phyloP scores from a whole-genome alignment of 75 land plant species.

The Pinus taeda region DNA sequence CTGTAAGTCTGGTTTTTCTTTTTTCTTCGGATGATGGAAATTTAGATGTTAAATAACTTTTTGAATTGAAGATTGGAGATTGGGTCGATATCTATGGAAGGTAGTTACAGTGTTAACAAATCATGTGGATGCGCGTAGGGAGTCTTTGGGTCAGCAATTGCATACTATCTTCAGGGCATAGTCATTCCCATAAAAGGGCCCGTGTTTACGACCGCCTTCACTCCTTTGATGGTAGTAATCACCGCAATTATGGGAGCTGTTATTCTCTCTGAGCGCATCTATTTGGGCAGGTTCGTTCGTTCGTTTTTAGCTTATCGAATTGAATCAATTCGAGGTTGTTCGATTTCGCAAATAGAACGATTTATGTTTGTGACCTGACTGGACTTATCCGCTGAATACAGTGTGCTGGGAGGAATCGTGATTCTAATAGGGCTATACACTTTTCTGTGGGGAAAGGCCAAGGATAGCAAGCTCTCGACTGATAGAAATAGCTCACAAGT shows the following conservation, averaged over 20 bases:
- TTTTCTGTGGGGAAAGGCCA: too few relatives aligned
- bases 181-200: conserved; percentile 56
- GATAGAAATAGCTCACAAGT: too few relatives aligned
- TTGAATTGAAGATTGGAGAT: too few relatives aligned
- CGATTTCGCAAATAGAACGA: too few relatives aligned
- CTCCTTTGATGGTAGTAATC: conserved; percentile 63
- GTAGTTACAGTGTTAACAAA: neutral
- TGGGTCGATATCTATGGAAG: conserved; percentile 41
- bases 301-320: too few relatives aligned
- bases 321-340: too few relatives aligned
- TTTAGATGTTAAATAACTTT: too few relatives aligned
- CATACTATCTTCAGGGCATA: conserved; percentile 64
- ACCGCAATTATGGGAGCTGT: conserved; percentile 67
- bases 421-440: too few relatives aligned
- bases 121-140: conserved; percentile 22
- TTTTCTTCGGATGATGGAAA: conserved; percentile 12
- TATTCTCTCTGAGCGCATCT: conserved; percentile 55
- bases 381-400: too few relatives aligned
- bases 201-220: conserved; percentile 64
- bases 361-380: too few relatives aligned
- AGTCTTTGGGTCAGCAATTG: conserved; percentile 51
- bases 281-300: conserved; percentile 38
- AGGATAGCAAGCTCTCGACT: too few relatives aligned
- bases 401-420: too few relatives aligned
- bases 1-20: conserved; percentile 14